Evolutionary conservation across 176 grass and related monocot species (phyloP).

Genomic region (Eragrostis curvula): DNA sequence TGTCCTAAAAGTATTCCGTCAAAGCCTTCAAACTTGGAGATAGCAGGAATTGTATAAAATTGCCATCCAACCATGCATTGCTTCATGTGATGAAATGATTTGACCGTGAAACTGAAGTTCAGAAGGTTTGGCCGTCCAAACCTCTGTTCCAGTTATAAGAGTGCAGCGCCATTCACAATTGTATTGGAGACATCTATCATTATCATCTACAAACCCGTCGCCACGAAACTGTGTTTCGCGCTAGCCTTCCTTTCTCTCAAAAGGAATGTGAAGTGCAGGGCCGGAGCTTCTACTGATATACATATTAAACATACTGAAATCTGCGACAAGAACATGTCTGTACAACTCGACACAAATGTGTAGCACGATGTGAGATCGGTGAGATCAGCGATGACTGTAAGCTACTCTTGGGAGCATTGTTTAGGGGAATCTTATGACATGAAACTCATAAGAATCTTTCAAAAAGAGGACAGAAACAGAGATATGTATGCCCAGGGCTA

Average conservation of each 20-base stretch:
- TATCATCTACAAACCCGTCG: background rate
- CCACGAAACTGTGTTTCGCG: background rate
- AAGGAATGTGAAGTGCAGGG: background rate
- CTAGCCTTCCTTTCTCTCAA: background rate
- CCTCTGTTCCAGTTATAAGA: background rate
- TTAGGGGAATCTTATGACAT: constrained; percentile 1
- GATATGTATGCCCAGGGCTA: constrained; percentile 47
- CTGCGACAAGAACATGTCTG: constrained; percentile 21
- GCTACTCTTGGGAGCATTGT: background rate
- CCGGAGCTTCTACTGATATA: background rate
- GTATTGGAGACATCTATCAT: background rate
- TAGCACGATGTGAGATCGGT: background rate
- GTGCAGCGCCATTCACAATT: background rate
- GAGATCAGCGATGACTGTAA: constrained; percentile 13
- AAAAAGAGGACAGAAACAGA: constrained; percentile 8
- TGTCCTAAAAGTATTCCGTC: constrained; percentile 20
- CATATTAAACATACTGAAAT: background rate
- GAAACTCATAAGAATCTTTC: background rate
- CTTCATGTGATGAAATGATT: background rate
- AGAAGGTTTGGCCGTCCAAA: background rate
- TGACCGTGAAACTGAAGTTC: background rate
- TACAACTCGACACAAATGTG: background rate
- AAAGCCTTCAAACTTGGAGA: constrained; percentile 17
- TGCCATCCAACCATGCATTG: background rate
- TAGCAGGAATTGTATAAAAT: background rate